Evolutionary conservation across 192 early-diverging fungal genomes (phyloP).

Genomic region (Podila minutissima): DNA sequence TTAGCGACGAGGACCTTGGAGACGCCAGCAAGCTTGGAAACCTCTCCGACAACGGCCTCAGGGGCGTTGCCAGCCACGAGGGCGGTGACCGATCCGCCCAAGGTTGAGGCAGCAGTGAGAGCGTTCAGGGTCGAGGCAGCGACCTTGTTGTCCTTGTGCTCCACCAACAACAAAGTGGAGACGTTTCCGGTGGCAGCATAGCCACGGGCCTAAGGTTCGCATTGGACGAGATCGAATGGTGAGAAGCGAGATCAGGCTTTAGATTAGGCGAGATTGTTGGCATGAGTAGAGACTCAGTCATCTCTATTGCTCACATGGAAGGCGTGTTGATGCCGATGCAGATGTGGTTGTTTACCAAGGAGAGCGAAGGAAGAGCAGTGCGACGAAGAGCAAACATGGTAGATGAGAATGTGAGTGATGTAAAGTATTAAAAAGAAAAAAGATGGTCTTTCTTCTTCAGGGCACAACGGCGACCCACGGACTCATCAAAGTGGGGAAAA

Average conservation of each 20-base stretch:
- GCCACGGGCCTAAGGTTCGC: conserved; percentile 32
- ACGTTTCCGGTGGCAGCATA: conserved; percentile 63
- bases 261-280: not conserved
- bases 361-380: conserved; percentile 38
- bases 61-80: conserved; percentile 87
- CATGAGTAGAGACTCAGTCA: too few relatives aligned
- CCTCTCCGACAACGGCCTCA: conserved; percentile 68
- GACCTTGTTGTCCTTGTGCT: conserved; percentile 83
- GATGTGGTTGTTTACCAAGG: conserved; percentile 31
- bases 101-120: conserved; percentile 82
- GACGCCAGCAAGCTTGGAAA: conserved; percentile 74
- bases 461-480: not conserved
- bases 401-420: not conserved
- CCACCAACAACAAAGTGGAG: conserved; percentile 88
- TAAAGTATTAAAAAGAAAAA: not conserved
- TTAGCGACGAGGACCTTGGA: conserved; percentile 87
- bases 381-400: conserved; percentile 49
- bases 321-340: not conserved
- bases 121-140: conserved; percentile 85
- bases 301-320: too few relatives aligned
- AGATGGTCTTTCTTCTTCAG: not conserved
- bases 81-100: conserved; percentile 87
- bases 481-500: not conserved
- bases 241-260: too few relatives aligned
- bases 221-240: too few relatives aligned